Percentiles rank a stretch among this genome's conserved stretches.
Evolutionary conservation across 331 rosid genomes (phyloP).

Genomic region (Quercus phellos): DNA sequence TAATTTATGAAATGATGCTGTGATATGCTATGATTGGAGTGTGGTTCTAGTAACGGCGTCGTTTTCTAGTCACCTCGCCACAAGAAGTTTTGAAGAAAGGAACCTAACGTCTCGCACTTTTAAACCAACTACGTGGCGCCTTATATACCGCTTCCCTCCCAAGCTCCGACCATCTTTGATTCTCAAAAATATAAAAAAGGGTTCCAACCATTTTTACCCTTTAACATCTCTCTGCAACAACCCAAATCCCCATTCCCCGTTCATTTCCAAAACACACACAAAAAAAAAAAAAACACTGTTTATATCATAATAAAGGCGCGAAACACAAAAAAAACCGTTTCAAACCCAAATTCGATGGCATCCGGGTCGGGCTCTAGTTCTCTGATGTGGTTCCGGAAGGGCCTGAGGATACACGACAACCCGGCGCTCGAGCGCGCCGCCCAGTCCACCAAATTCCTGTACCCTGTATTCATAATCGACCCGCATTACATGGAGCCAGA

Average conservation of each 20-base stretch:
- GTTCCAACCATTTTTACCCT: neutral
- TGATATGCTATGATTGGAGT: no score
- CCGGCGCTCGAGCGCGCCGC: slow-evolving; percentile 76
- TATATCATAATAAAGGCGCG: slow-evolving; percentile 33
- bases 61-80: no score
- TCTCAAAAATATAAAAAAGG: neutral
- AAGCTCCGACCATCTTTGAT: neutral
- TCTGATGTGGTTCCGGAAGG: slow-evolving; percentile 83
- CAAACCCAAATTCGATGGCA: slow-evolving; percentile 24
- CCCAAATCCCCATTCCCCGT: slow-evolving; percentile 21
- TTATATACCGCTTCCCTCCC: neutral
- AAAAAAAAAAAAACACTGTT: neutral
- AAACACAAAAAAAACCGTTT: slow-evolving; percentile 13
- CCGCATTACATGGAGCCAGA: slow-evolving; percentile 88
- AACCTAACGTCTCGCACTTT: no score
- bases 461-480: slow-evolving; percentile 79
- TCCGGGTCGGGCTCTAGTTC: slow-evolving; percentile 45
- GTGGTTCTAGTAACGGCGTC: no score
- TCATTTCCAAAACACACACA: neutral
- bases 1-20: no score
- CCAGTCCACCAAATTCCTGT: slow-evolving; percentile 27
- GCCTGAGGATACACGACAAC: slow-evolving; percentile 85
- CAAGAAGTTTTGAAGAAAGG: no score
- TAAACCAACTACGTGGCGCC: slow-evolving; percentile 39
- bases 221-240: neutral